A percentile compares a stretch with the other conserved stretches of the same genome.
These are phyloP conservation scores for Aspergillus persii DNA, from an alignment of 2,329 filamentous ascomycete species.

Conservation along the genomic window DNA sequence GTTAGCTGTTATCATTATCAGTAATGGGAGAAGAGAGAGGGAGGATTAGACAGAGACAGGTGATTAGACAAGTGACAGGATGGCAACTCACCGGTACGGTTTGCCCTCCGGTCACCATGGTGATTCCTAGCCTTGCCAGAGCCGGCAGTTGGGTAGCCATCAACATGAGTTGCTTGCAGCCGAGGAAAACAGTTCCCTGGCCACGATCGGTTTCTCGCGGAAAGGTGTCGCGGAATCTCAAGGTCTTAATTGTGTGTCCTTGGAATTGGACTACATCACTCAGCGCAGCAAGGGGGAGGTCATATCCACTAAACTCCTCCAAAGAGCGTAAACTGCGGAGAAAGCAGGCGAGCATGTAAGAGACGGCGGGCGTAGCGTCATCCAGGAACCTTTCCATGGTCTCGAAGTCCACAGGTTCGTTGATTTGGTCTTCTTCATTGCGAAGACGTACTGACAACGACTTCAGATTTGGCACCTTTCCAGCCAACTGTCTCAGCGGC, in stretches of 20 bases:
- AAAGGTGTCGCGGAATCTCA: neutral
- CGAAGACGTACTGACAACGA: neutral
- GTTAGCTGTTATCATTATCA: neutral
- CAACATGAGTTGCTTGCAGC: neutral
- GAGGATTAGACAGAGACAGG: neutral
- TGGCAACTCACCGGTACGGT: neutral
- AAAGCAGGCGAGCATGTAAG: neutral
- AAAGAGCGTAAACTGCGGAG: neutral
- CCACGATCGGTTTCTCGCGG: neutral
- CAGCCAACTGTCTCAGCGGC: neutral
- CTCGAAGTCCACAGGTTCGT: neutral
- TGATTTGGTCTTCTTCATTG: neutral
- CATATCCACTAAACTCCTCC: neutral
- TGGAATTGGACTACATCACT: neutral
- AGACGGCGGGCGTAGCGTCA: neutral
- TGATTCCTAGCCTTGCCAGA: neutral
- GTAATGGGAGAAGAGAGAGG: neutral
- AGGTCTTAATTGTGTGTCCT: neutral
- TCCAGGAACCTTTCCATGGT: neutral
- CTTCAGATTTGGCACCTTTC: neutral
- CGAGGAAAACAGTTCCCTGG: neutral
- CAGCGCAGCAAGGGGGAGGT: neutral
- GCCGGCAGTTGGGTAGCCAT: neutral
- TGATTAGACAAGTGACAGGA: no score
- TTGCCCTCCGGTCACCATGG: neutral